phyloP scores from a whole-genome alignment of 2,329 filamentous ascomycete genomes.

The Arthrobotrys iridis region DNA sequence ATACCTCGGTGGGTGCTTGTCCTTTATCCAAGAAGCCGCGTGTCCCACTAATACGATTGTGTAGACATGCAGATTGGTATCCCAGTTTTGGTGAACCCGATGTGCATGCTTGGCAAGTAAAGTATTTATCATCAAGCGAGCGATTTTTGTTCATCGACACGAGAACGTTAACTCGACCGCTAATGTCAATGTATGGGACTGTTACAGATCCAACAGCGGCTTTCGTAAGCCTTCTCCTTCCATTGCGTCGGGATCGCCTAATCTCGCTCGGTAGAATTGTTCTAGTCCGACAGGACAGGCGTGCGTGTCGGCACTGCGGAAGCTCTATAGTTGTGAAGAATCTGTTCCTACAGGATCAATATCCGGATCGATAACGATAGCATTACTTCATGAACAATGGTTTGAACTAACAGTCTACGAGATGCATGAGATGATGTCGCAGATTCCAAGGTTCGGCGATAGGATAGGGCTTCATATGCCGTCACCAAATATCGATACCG shows the following conservation, averaged over 20 bases:
- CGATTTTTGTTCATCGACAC: conserved; percentile 22
- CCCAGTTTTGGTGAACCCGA: conserved; percentile 16
- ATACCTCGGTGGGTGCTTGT: no score
- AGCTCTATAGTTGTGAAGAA: no score
- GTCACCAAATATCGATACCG: not conserved
- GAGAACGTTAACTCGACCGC: not conserved
- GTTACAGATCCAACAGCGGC: conserved; percentile 15
- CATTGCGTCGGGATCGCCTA: conserved; percentile 40
- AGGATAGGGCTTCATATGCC: conserved; percentile 3
- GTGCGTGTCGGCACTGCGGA: not conserved
- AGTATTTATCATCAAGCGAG: conserved; percentile 4
- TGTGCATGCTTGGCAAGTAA: conserved; percentile 2
- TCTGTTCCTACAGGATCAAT: not conserved
- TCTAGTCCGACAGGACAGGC: not conserved
- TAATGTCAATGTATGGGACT: not conserved
- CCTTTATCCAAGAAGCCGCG: conserved; percentile 36
- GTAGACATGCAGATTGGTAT: conserved; percentile 35
- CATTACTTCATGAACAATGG: not conserved
- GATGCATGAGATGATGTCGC: conserved; percentile 7
- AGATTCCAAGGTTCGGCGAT: conserved; percentile 15
- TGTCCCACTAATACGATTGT: conserved; percentile 51
- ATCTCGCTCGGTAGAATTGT: conserved; percentile 41
- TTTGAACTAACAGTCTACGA: not conserved
- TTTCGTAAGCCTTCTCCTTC: conserved; percentile 41
- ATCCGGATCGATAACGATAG: conserved; percentile 1